Percentiles rank a stretch among this genome's conserved stretches.
These are phyloP conservation scores for Begonia fuchsioides DNA, from an alignment of 306 rosid genomes.

Conservation along the genomic window DNA sequence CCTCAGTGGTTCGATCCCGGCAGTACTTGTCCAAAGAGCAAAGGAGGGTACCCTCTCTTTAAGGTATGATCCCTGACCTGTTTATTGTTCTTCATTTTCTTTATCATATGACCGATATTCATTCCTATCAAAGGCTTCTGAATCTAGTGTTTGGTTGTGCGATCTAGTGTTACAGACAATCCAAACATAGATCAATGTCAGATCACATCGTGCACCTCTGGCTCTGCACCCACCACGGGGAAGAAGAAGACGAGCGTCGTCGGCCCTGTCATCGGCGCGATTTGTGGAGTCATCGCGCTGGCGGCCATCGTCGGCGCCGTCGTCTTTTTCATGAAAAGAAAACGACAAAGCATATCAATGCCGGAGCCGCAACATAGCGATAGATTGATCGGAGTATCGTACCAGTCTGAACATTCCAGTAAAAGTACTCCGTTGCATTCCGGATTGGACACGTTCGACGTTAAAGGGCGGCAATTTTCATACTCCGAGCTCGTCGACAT, in stretches of 20 bases:
- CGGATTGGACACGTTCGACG: slow-evolving; percentile 12
- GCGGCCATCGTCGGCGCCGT: background rate
- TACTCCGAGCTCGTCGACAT: slow-evolving; percentile 23
- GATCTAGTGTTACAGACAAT: slow-evolving; percentile 19
- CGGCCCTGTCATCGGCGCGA: slow-evolving; percentile 6
- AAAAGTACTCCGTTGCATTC: background rate
- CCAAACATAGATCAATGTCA: slow-evolving; percentile 17
- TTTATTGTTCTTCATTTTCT: too few species aligned
- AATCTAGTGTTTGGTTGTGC: background rate
- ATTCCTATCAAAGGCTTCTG: slow-evolving; percentile 2
- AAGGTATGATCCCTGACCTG: slow-evolving; percentile 9
- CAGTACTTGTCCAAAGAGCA: slow-evolving; percentile 8
- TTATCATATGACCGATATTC: too few species aligned
- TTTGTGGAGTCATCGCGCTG: slow-evolving; percentile 4
- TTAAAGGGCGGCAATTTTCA: slow-evolving; percentile 20
- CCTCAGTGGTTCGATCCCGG: slow-evolving; percentile 13
- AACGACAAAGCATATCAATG: slow-evolving; percentile 2
- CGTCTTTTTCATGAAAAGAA: slow-evolving; percentile 6
- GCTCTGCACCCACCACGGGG: background rate
- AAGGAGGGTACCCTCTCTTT: slow-evolving; percentile 9
- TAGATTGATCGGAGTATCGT: too few species aligned
- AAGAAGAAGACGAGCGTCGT: slow-evolving; percentile 4
- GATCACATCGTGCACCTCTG: slow-evolving; percentile 20
- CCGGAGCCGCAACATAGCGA: too few species aligned
- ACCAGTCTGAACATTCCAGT: too few species aligned